phyloP scores from a whole-genome alignment of 352 stramenopile species.

The Phytophthora citrophthora region DNA sequence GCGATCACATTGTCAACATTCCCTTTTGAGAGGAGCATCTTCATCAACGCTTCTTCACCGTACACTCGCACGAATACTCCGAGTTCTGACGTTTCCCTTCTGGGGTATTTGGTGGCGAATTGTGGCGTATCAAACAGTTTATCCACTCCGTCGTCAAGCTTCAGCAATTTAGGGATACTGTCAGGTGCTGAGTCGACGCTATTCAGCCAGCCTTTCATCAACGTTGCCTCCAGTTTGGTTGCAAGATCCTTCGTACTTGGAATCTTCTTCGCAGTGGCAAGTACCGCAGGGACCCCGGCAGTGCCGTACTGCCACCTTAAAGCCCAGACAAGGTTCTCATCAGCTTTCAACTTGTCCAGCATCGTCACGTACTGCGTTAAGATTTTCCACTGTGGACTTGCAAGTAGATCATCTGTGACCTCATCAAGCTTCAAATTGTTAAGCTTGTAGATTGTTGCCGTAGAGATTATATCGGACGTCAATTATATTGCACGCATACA shows the following conservation, averaged over 20 bases:
- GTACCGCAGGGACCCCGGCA: not conserved
- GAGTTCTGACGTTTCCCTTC: no score
- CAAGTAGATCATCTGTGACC: not conserved
- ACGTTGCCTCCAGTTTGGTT: not conserved
- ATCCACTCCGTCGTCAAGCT: not conserved
- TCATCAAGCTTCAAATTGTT: conserved; percentile 3
- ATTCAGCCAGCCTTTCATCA: not conserved
- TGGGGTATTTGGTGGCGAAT: no score
- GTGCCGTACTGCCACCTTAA: not conserved
- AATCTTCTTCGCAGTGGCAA: not conserved
- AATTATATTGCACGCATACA: no score
- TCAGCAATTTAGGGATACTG: no score
- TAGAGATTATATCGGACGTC: no score
- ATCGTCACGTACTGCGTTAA: not conserved
- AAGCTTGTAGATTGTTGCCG: no score
- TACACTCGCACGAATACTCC: no score
- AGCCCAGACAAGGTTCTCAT: not conserved
- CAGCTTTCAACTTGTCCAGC: not conserved
- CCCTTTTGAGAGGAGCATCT: no score
- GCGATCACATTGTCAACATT: no score
- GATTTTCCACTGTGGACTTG: conserved; percentile 1
- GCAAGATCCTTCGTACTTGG: not conserved
- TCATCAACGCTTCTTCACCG: no score
- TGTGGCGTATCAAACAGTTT: not conserved
- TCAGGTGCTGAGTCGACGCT: no score